Base-by-base conservation (phyloP, 1,284 basidiomycete species). In the Ceratobasidium sp. region DNA sequence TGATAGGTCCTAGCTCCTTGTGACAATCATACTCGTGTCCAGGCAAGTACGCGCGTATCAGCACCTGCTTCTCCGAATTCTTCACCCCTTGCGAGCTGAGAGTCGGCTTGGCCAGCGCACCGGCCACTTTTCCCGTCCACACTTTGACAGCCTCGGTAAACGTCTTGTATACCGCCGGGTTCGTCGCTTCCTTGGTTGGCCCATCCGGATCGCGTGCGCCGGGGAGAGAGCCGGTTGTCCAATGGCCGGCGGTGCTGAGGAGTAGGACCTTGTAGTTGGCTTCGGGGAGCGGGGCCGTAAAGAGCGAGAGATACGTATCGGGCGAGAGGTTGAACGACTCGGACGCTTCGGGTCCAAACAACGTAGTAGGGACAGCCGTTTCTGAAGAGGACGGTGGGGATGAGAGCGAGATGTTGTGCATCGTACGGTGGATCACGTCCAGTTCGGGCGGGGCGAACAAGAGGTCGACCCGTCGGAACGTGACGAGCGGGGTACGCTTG, bases 231-330 rank as follows among this genome's bases (percentile, higher is more conserved):
- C 83, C 86, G 7, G 86, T 86, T 1, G 88, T 90, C 89, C 89
- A 91, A 79, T 91, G 89, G 0, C 89, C 89, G 4, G 81, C 89
- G 0, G 89, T 90, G 81, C 85, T 88, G 31, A 87, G 84, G 74
- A 91, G 78, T 79, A 91, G 81, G 13, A 88, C 89, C 51, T 84
- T 84, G 79, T 89, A 91, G 76, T 88, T 87, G 5, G 80, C 84
- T 29, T 83, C 78, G 0, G 87, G 87, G 0, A 84, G 80, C 0
- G 86, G 83, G 0, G 82, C 79, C 3, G 85, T 81, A 80, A 90
- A 86, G 19, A 85, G 77, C 41, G 83, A 79, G 77, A 89, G 82
- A 80, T 89, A 90, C 63, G 87, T 85, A 0, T 81, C 78, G 2
- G 88, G 85, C 0, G 85, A 83, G 24, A 88, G 74, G 1, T 86